Percentiles rank a stretch among this genome's conserved stretches.
Conservation (phyloP, 306 rosid species). For the Vigna radiata region DNA sequence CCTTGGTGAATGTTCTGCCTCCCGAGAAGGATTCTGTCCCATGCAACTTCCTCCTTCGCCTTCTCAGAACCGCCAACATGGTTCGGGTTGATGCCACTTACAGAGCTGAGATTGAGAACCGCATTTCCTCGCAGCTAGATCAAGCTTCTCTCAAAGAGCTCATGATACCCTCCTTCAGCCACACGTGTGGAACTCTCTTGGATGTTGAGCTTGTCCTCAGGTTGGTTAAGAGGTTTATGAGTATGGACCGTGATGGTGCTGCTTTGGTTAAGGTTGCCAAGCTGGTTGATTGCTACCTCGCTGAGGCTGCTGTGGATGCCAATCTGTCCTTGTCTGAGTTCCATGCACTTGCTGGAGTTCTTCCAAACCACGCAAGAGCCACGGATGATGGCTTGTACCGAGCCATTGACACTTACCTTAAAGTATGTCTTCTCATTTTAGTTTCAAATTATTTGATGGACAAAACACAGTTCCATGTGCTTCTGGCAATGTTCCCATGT, state of each 20-base stretch:
- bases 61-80: constrained; percentile 84
- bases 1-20: constrained; percentile 83
- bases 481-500: not conserved
- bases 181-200: constrained; percentile 80
- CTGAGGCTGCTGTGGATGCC: constrained; percentile 81
- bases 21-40: constrained; percentile 86
- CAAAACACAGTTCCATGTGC: not conserved
- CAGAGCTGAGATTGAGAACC: constrained; percentile 70
- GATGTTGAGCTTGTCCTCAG: constrained; percentile 76
- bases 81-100: constrained; percentile 72
- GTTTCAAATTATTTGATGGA: constrained; percentile 9
- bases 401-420: constrained; percentile 94
- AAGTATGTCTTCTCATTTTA: constrained; percentile 54
- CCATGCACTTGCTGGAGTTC: constrained; percentile 67
- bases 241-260: constrained; percentile 61
- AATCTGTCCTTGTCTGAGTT: constrained; percentile 66
- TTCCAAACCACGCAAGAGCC: constrained; percentile 81
- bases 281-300: constrained; percentile 77
- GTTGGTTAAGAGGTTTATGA: constrained; percentile 75
- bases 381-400: constrained; percentile 86
- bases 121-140: constrained; percentile 83
- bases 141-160: constrained; percentile 81
- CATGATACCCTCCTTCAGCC: constrained; percentile 90
- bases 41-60: constrained; percentile 84
- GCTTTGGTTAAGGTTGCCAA: constrained; percentile 85